phyloP scores from a whole-genome alignment of 306 rosid species.

The Sesbania bispinosa region DNA sequence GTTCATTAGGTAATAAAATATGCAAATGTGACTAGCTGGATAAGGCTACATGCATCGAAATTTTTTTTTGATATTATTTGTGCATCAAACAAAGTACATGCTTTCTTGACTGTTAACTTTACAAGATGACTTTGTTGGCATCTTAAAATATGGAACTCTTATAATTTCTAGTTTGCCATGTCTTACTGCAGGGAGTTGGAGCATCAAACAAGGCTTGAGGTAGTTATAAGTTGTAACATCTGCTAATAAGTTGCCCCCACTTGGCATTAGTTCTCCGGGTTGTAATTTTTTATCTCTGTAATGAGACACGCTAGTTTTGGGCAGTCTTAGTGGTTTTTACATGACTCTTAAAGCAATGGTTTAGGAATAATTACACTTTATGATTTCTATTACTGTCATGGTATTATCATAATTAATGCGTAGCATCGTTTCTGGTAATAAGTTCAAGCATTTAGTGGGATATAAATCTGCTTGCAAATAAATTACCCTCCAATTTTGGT shows the following conservation, averaged over 20 bases:
- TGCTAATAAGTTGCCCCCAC: conserved; percentile 11
- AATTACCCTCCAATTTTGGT: background rate
- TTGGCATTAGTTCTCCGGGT: background rate
- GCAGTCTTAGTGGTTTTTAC: background rate
- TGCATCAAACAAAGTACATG: background rate
- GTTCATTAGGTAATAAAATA: background rate
- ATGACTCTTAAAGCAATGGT: background rate
- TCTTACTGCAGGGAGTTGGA: conserved; percentile 49
- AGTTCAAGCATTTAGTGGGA: background rate
- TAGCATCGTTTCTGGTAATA: background rate
- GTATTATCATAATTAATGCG: too few relatives aligned
- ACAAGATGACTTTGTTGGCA: background rate
- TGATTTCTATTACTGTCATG: background rate
- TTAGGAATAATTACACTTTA: background rate
- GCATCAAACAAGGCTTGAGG: conserved; percentile 27
- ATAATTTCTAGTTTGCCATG: background rate
- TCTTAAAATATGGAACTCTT: background rate
- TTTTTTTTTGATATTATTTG: background rate
- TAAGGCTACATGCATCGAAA: background rate
- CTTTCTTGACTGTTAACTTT: background rate
- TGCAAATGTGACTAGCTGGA: background rate
- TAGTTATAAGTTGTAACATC: background rate
- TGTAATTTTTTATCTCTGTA: conserved; percentile 12
- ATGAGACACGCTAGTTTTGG: background rate
- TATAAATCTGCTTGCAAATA: background rate